Conservation (phyloP, 2,329 filamentous ascomycete species). For the Lanzia echinophila region DNA sequence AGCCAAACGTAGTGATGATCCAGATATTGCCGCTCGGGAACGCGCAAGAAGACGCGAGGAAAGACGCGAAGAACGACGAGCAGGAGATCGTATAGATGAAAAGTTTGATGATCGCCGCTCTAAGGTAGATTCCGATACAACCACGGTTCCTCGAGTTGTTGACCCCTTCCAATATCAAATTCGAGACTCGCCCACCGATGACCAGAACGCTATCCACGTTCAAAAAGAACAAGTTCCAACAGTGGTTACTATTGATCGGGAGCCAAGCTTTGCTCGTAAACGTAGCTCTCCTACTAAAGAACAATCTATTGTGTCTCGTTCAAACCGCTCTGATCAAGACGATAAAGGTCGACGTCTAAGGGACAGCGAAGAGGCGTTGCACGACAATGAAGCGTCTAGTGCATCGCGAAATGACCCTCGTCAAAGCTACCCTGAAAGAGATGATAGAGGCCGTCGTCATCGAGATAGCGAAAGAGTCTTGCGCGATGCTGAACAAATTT, state of each 20-base stretch:
- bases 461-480: constrained; percentile 22
- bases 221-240: constrained; percentile 31
- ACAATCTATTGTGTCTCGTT: constrained; percentile 3
- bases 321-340: constrained; percentile 4
- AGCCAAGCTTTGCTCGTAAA: constrained; percentile 36
- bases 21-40: constrained; percentile 27
- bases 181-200: constrained; percentile 41
- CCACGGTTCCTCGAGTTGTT: constrained; percentile 26
- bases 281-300: constrained; percentile 25
- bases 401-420: background rate
- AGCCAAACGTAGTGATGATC: constrained; percentile 26
- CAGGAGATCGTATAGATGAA: constrained; percentile 16
- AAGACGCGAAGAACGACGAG: constrained; percentile 28
- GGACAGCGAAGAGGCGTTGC: constrained; percentile 25
- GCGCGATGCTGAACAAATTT: constrained; percentile 39
- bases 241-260: constrained; percentile 47
- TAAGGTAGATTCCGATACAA: constrained; percentile 28
- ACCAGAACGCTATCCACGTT: constrained; percentile 14
- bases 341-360: background rate
- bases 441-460: constrained; percentile 9
- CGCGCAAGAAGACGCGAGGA: constrained; percentile 27
- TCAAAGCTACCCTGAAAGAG: constrained; percentile 12
- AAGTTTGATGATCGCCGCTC: constrained; percentile 16
- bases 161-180: constrained; percentile 57
- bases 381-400: constrained; percentile 32